These are phyloP conservation scores for Talaromyces marneffei DNA, from an alignment of 2,329 filamentous ascomycete genomes.

Conservation along the genomic window DNA sequence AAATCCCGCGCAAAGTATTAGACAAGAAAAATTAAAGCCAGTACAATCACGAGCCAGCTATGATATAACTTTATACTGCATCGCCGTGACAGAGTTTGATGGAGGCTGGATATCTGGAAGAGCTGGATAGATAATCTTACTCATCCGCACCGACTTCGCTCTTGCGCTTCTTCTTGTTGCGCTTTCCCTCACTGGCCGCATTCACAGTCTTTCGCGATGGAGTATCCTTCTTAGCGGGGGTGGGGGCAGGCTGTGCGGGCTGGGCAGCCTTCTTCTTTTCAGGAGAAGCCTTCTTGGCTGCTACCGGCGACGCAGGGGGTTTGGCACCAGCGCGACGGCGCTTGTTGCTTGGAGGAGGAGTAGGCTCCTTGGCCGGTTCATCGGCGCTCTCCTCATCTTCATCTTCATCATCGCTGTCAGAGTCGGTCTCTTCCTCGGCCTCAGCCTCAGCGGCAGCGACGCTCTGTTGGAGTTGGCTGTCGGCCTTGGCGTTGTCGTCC, in stretches of 20 bases:
- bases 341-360: constrained; percentile 43
- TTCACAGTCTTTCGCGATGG: constrained; percentile 27
- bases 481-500: constrained; percentile 41
- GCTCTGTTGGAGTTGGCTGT: constrained; percentile 38
- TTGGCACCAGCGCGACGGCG: constrained; percentile 35
- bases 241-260: not conserved
- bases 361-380: constrained; percentile 38
- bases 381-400: constrained; percentile 20
- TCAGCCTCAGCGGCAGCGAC: constrained; percentile 34
- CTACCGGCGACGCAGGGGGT: constrained; percentile 28
- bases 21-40: not conserved
- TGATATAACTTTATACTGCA: not conserved
- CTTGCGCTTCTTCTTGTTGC: constrained; percentile 45
- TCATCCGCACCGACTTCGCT: constrained; percentile 32
- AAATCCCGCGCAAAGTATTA: not conserved
- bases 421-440: constrained; percentile 30
- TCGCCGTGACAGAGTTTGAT: not conserved
- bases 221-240: constrained; percentile 25
- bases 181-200: constrained; percentile 26
- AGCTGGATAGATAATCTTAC: too few species aligned
- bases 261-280: constrained; percentile 30
- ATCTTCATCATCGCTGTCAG: constrained; percentile 11
- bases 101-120: not conserved
- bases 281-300: constrained; percentile 34
- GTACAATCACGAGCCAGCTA: not conserved